Evolutionary conservation across 768 basidiomycete species (phyloP).

Genomic region (Pholiota molesta): DNA sequence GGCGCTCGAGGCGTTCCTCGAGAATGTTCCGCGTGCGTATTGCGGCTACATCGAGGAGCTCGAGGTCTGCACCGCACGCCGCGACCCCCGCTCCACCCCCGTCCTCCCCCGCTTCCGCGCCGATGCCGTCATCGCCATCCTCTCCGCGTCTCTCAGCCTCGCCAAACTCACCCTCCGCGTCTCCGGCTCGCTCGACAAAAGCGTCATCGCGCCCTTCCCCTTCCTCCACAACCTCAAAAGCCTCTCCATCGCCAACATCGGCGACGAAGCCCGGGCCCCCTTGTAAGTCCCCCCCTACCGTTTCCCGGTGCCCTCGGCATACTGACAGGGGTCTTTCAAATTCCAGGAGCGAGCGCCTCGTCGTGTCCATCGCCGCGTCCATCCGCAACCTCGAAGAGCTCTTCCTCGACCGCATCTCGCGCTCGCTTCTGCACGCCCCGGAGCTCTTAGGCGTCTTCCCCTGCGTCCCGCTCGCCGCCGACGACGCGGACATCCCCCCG

Average conservation of each 20-base stretch:
- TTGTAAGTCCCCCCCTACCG: constrained; percentile 40
- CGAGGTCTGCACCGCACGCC: constrained; percentile 42
- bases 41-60: constrained; percentile 56
- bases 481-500: constrained; percentile 62
- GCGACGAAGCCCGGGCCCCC: constrained; percentile 41
- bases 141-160: constrained; percentile 52
- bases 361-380: constrained; percentile 67
- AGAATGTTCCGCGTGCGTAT: constrained; percentile 59
- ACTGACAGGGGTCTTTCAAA: constrained; percentile 11
- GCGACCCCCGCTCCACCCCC: constrained; percentile 20
- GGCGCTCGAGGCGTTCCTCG: constrained; percentile 54
- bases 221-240: constrained; percentile 43
- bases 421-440: constrained; percentile 66
- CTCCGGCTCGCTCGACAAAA: constrained; percentile 51
- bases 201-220: constrained; percentile 51
- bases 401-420: constrained; percentile 63
- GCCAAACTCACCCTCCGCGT: constrained; percentile 49
- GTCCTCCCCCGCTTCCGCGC: constrained; percentile 36
- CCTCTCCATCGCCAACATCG: constrained; percentile 51
- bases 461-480: constrained; percentile 60
- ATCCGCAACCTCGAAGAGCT: constrained; percentile 58
- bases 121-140: constrained; percentile 52
- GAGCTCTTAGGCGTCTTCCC: constrained; percentile 58
- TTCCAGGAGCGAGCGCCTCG: constrained; percentile 66
- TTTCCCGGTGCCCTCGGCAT: constrained; percentile 2